A percentile compares a stretch with the other conserved stretches of the same genome.
Evolutionary conservation across 2,329 filamentous ascomycete genomes (phyloP).

Genomic region (Endoconidiophora laricicola): DNA sequence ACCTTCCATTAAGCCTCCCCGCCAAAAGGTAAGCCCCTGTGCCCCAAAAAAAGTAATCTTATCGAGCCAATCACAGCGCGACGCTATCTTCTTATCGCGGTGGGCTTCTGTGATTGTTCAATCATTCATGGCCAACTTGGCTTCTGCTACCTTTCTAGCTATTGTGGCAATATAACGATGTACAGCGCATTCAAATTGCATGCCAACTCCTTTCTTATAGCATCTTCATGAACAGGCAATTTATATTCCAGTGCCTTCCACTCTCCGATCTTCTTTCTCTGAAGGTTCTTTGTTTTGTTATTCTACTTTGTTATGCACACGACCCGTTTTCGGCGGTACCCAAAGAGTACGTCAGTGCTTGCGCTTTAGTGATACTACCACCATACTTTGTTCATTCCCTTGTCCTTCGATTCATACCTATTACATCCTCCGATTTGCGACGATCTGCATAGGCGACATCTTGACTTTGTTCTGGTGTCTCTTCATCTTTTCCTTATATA

Average conservation of each 20-base stretch:
- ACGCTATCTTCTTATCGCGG: not conserved
- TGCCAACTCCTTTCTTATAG: not conserved
- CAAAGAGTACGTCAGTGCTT: not conserved
- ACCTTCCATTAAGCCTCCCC: not conserved
- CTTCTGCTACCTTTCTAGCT: slow-evolving; percentile 3
- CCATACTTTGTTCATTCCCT: not conserved
- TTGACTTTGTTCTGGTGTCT: too few species aligned
- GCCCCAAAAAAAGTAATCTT: not conserved
- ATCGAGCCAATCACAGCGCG: slow-evolving; percentile 7
- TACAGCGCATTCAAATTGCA: not conserved
- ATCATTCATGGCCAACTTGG: not conserved
- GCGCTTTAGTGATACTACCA: slow-evolving; percentile 1
- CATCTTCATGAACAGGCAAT: not conserved
- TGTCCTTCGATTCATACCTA: too few species aligned
- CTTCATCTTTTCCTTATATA: too few species aligned
- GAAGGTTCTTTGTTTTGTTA: not conserved
- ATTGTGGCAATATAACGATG: not conserved
- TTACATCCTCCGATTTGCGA: too few species aligned
- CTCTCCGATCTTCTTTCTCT: not conserved
- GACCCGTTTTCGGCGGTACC: not conserved
- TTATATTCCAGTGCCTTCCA: not conserved
- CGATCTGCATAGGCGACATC: too few species aligned
- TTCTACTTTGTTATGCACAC: not conserved
- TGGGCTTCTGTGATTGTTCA: slow-evolving; percentile 2
- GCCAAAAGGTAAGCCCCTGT: not conserved